Evolutionary conservation across 768 basidiomycete species (phyloP).

Genomic region (Calocybe gangraenosa): DNA sequence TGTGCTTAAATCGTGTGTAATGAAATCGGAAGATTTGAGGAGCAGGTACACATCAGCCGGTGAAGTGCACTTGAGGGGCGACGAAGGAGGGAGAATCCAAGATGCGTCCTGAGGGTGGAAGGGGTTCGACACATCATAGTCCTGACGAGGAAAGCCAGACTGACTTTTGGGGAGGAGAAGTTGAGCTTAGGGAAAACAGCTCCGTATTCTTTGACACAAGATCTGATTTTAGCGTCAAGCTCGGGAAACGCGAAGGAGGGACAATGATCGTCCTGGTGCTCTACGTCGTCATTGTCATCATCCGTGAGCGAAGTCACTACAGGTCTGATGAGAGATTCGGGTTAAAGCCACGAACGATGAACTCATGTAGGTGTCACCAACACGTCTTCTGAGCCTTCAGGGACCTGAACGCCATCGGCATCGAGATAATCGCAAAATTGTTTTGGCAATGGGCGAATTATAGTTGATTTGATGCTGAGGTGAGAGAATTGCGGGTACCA

Average conservation of each 20-base stretch:
- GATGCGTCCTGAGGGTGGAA: conserved; percentile 66
- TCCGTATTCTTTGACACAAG: conserved; percentile 61
- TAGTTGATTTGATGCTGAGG: conserved; percentile 65
- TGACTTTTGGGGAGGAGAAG: conserved; percentile 88
- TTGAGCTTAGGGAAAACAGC: conserved; percentile 96
- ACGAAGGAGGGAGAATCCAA: conserved; percentile 83
- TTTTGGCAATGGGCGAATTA: conserved; percentile 62
- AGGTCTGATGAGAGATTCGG: conserved; percentile 31
- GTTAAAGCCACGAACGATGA: conserved; percentile 2
- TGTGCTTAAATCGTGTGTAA: conserved; percentile 68
- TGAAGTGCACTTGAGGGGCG: conserved; percentile 81
- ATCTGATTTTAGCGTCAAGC: conserved; percentile 69
- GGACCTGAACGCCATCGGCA: conserved; percentile 81
- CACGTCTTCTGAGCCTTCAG: conserved; percentile 77
- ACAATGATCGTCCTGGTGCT: conserved; percentile 24
- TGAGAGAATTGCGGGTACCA: conserved; percentile 76
- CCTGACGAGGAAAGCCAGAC: neutral
- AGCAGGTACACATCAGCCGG: conserved; percentile 90
- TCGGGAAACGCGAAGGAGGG: conserved; percentile 70
- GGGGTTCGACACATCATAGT: neutral
- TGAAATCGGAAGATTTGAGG: conserved; percentile 90
- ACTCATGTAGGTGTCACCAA: conserved; percentile 31
- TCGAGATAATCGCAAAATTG: conserved; percentile 71
- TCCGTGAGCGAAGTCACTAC: conserved; percentile 57
- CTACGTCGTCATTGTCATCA: conserved; percentile 46